Base-by-base conservation (phyloP, 192 early-diverging fungal species). In the Backusella liffmaniae region DNA sequence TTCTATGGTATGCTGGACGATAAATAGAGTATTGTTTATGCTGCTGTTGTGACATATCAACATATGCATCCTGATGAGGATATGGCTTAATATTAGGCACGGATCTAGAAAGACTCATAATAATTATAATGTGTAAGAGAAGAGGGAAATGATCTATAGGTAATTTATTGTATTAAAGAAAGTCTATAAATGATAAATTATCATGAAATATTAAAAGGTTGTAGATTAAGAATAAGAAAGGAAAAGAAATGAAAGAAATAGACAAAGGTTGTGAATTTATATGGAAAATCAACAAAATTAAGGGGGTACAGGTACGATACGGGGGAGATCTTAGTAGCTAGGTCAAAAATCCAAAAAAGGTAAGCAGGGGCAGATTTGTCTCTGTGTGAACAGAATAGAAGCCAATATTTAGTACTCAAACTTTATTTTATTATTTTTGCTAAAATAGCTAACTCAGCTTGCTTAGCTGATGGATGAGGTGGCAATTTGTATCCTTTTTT, bases 1-100 rank as follows among this genome's bases (percentile, higher is more conserved):
- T 49, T 26, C 73, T 35, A 30, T 74, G 73, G 21, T 66, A 74
- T 44, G 62, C 73, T n/a, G 56, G 73, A 29, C 73, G 59, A 35
- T 74, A 74, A 9, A 66, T 42, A 41, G 59, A 41, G 10, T 74
- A 36, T 34, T 73, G 53, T 16, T n/a, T 21, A 36, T 32, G 70
- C 21, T 71, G 41, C 26, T 71, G 70, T 1, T 69, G 37, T 39
- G 67, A 41, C 35, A 69, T 69, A 39, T 69, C 36, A 69, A 13
- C 34, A 62, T 36, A 62, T 36, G 18, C 13, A 30, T 73, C 73
- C 35, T 74, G 65, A 44, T 71, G 70, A 67, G 65, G 73, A 49
- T 74, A 74, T 15, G 73, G 73, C 44, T 74, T 36, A 46, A 74
- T 74, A 21, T 15, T 36, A 42, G 73, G 73, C 73, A 74, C 62